Conservation (phyloP, 768 basidiomycete genomes). For the Phylloporus sp. region DNA sequence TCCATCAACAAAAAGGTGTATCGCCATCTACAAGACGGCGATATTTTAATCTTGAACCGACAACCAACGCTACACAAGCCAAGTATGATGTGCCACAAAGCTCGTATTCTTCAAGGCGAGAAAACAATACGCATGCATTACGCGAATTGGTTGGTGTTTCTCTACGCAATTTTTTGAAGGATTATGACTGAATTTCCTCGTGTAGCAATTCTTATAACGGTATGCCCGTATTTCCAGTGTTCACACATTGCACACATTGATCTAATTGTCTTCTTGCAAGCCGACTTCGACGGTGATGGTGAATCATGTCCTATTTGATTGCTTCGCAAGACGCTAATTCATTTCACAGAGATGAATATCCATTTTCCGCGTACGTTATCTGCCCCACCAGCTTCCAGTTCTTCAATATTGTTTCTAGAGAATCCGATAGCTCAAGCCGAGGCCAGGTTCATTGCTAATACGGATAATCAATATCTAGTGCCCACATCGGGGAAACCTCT, state of each 20-base stretch:
- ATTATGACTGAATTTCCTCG: constrained; percentile 14
- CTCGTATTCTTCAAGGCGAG: constrained; percentile 87
- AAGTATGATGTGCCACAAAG: constrained; percentile 98
- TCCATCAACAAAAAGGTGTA: constrained; percentile 96
- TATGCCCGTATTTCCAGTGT: constrained; percentile 32
- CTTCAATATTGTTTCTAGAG: constrained; percentile 44
- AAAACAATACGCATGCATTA: constrained; percentile 99
- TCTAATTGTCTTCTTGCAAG: constrained; percentile 31
- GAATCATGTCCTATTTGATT: constrained; percentile 19
- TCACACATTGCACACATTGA: not conserved
- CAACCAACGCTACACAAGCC: constrained; percentile 99
- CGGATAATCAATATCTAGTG: constrained; percentile 98
- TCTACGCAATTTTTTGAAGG: not conserved
- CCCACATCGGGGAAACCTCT: constrained; percentile 97
- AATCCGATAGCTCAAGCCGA: constrained; percentile 94
- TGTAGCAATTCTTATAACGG: constrained; percentile 95
- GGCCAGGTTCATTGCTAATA: constrained; percentile 91
- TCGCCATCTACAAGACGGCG: constrained; percentile 90
- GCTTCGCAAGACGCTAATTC: constrained; percentile 2
- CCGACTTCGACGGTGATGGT: constrained; percentile 94
- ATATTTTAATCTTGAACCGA: constrained; percentile 91
- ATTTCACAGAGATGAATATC: constrained; percentile 88
- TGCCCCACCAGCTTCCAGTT: not conserved
- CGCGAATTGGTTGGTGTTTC: constrained; percentile 80
- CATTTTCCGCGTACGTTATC: constrained; percentile 87